These are phyloP conservation scores for Vanilla planifolia DNA, from an alignment of 106 monocot genomes.

Conservation along the genomic window DNA sequence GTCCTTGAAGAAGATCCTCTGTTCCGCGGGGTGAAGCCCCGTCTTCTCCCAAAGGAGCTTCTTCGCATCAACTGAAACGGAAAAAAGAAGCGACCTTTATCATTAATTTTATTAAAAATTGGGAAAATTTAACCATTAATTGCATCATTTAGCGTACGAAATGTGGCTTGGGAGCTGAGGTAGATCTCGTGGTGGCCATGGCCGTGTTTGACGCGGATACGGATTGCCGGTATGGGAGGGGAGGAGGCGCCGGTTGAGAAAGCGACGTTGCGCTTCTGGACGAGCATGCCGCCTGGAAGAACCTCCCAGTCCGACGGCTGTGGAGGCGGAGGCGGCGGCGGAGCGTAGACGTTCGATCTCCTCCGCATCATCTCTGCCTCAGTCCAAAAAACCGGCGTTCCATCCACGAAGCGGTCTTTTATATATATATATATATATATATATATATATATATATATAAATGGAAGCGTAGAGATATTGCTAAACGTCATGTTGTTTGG, in stretches of 20 bases:
- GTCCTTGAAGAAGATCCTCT: slow-evolving; percentile 71
- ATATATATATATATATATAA: too few species aligned
- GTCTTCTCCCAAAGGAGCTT: slow-evolving; percentile 56
- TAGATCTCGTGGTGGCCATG: slow-evolving; percentile 32
- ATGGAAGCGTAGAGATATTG: too few species aligned
- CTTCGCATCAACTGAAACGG: slow-evolving; percentile 32
- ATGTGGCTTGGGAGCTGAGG: slow-evolving; percentile 34
- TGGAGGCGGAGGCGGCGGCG: not conserved
- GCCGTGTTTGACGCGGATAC: slow-evolving; percentile 34
- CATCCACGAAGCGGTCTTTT: too few species aligned
- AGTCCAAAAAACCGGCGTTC: too few species aligned
- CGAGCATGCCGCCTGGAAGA: slow-evolving; percentile 6
- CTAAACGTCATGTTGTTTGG: too few species aligned
- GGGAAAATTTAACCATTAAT: too few species aligned
- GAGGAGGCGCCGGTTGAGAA: not conserved
- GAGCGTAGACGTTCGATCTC: not conserved
- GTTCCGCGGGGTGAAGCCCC: slow-evolving; percentile 70
- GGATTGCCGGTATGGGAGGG: slow-evolving; percentile 18
- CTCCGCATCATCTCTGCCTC: slow-evolving; percentile 3
- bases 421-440: too few species aligned
- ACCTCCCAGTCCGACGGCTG: slow-evolving; percentile 3
- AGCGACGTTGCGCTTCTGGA: not conserved
- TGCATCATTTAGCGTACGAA: slow-evolving; percentile 14
- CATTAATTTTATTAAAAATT: not conserved
- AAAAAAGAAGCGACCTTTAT: not conserved